Evolutionary conservation across 179 eudicot species (phyloP).

Genomic region (Drosera spatulata): DNA sequence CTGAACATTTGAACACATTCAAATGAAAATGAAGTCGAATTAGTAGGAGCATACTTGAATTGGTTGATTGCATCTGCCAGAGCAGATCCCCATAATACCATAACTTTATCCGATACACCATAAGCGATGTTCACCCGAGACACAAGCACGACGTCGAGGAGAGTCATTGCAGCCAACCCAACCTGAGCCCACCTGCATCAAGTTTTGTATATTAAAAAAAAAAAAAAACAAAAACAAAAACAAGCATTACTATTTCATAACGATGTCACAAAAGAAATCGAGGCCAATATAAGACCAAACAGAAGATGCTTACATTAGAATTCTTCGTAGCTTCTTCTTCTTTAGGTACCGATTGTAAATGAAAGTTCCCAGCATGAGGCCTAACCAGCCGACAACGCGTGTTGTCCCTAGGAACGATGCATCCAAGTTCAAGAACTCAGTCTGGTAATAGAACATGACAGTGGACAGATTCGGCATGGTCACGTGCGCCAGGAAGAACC

Average conservation of each 20-base stretch:
- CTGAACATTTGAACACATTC: not conserved
- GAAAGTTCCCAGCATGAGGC: constrained; percentile 90
- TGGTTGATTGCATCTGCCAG: constrained; percentile 84
- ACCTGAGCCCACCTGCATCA: constrained; percentile 72
- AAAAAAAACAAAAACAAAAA: too few species aligned
- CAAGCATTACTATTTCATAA: not conserved
- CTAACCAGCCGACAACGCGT: constrained; percentile 87
- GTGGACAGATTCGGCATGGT: constrained; percentile 87
- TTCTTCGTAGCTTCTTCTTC: constrained; percentile 53
- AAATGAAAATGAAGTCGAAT: not conserved
- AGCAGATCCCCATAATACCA: constrained; percentile 83
- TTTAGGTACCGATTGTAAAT: constrained; percentile 71
- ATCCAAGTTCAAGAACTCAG: constrained; percentile 70
- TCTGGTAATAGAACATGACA: constrained; percentile 86
- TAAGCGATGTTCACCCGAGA: constrained; percentile 51
- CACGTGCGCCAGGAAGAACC: constrained; percentile 89
- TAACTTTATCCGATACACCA: constrained; percentile 67
- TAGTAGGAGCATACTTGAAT: constrained; percentile 59
- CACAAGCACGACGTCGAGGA: constrained; percentile 65
- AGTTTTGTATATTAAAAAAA: not conserved
- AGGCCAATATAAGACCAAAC: not conserved
- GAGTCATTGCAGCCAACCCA: constrained; percentile 42
- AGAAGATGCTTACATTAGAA: constrained; percentile 57
- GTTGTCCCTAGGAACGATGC: constrained; percentile 85
- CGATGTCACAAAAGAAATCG: not conserved